Base-by-base conservation (phyloP, 805 yeast species). In the Starmerella apis region DNA sequence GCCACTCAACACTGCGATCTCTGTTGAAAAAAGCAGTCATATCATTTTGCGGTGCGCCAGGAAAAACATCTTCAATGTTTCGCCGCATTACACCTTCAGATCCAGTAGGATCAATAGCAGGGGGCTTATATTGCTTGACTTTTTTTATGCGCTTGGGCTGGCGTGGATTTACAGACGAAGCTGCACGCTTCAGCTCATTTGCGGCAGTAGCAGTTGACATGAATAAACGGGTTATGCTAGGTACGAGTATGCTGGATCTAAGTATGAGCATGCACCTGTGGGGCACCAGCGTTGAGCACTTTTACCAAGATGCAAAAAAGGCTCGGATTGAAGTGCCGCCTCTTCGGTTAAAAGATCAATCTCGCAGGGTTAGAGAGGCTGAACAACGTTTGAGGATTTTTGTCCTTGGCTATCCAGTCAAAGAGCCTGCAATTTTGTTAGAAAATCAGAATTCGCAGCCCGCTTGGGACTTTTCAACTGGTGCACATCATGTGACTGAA, bases 81-180 rank as follows among this genome's bases (percentile, higher is more conserved):
- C 71, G 71, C 55, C 79, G 76, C 38, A 90, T 71, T 6, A 86
- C 83, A 7, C 96, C 96, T 33, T 79, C 67, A 7, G 94, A 86
- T 1, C 92, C 76, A 0, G 94, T 84, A 28, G 82, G 75, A 53
- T 87, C 96, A 11, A 75, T 73, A 8, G 73, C 75, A 58, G 81
- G 81, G 28, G 75, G 68, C 62, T 76, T 78, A 60, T 80, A 82
- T 60, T 77, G 77, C 61, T 60, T 59, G 38, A 48, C 19, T 42
- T 50, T 43, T 38, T 42, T 50, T 14, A 37, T 28, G 18, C 23
- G 27, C 11, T 48, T 41, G 16, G 54, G 48, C 38, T 51, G 46
- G 13, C 23, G 37, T 22, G 45, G 31, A 14, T 35, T 28, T 20
- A 47, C 42, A 5, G 53, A 43, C 30, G 53, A 45, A 9, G 46